A percentile compares a stretch with the other conserved stretches of the same genome.
Evolutionary conservation across 1,284 basidiomycete species (phyloP).

Genomic region (Cutaneotrichosporon cutaneum): DNA sequence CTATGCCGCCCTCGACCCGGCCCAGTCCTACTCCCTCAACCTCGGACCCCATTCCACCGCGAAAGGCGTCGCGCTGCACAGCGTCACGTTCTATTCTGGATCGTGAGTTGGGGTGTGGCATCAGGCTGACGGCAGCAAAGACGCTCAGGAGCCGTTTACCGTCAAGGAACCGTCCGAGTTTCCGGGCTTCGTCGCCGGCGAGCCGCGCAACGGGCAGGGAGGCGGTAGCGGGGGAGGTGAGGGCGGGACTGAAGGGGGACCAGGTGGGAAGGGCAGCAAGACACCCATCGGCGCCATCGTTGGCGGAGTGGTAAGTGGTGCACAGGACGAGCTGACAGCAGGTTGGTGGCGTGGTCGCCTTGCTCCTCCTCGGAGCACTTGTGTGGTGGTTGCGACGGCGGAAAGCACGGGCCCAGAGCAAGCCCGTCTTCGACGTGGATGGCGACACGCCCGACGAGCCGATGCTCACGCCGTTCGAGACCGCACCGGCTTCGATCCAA

Average conservation of each 20-base stretch:
- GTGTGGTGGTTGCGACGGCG: neutral
- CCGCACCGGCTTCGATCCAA: too few relatives aligned
- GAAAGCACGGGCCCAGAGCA: neutral
- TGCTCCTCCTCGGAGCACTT: neutral
- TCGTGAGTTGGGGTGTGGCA: neutral
- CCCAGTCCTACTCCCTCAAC: neutral
- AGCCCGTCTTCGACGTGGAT: neutral
- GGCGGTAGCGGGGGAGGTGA: neutral
- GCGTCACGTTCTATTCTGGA: neutral
- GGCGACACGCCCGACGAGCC: too few relatives aligned
- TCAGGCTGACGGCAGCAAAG: neutral
- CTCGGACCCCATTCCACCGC: neutral
- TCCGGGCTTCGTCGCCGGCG: neutral
- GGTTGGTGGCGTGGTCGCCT: neutral
- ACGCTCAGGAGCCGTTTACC: neutral
- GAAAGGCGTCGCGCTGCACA: neutral
- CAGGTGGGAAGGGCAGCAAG: neutral
- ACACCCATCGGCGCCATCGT: neutral
- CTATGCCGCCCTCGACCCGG: neutral
- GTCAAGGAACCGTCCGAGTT: neutral
- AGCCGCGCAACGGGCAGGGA: neutral
- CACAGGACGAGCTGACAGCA: neutral
- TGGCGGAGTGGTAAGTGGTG: neutral
- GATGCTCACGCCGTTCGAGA: too few relatives aligned
- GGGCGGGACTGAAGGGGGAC: too few relatives aligned